Evolutionary conservation across 805 yeast species (phyloP), one percentile per base, ranked within the genome.

Genomic region (Lachancea sp.): DNA sequence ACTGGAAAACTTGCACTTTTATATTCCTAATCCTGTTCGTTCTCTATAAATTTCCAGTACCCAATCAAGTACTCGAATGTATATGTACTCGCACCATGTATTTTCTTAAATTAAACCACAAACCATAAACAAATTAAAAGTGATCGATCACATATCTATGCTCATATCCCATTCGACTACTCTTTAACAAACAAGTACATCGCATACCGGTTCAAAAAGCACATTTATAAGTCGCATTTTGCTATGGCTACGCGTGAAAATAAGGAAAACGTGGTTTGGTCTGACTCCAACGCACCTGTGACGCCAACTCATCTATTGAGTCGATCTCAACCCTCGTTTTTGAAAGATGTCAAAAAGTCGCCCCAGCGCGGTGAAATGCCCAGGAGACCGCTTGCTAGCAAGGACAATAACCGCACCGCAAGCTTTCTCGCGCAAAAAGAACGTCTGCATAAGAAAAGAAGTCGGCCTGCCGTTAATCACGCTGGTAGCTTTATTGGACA

Each of bases 341-440:
- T 47, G 36, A 51, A 52, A 35, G 29, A 35, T 29, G 35, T 32
- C 35, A 32, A 32, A 21, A 40, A 29, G 23, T 40, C 43, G 13
- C 43, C 43, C 4, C 30, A 40, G 15, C 36, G 33, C 12, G 19
- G 28, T 12, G 42, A 36, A 21, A 13, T 13, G 16, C 45, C 47
- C 8, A 48, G 64, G 29, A 45, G 49, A 24, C 64, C 64, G 2
- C 41, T 60, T 19, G 60, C 60, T 8, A 49, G 60, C 12, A 60
- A 60, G 42, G 63, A 60, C 43, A 58, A 55, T 23, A 58, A 58
- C 33, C 46, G 49, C 28, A 26, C 51, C 4, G 46, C 39, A 23
- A 47, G 51, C 25, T 43, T 47, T 23, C 19, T 41, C 9, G 8
- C 17, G 15, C 33, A 34, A 17, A 42, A 31, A 21, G 31, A 29